phyloP scores from a whole-genome alignment of 805 yeast species.

The Lipomyces kockii region DNA sequence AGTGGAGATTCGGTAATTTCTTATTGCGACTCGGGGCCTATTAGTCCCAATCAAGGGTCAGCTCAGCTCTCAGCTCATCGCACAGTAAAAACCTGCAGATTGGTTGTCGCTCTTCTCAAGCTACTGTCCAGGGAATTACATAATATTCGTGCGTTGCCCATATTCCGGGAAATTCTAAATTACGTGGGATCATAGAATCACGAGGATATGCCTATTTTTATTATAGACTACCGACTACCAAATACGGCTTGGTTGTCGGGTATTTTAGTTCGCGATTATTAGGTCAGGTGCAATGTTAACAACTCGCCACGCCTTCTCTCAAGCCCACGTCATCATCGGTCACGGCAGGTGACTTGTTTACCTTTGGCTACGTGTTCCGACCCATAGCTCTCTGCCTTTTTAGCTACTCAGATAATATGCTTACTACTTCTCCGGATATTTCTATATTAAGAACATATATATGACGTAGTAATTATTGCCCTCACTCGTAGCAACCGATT shows the following conservation, averaged over 20 bases:
- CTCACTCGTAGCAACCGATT: not conserved
- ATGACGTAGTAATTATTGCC: too few relatives aligned
- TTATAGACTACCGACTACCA: not conserved
- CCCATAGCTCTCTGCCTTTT: not conserved
- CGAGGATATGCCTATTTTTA: not conserved
- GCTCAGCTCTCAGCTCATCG: not conserved
- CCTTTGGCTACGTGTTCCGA: too few relatives aligned
- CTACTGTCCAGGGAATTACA: too few relatives aligned
- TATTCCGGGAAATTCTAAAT: too few relatives aligned
- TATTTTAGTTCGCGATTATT: too few relatives aligned
- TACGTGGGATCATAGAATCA: not conserved
- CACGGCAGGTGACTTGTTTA: not conserved
- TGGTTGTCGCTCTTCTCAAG: not conserved
- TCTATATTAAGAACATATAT: too few relatives aligned
- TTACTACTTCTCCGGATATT: too few relatives aligned
- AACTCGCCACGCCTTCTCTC: too few relatives aligned
- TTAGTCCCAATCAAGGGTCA: too few relatives aligned
- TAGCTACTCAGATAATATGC: too few relatives aligned
- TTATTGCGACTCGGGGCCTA: too few relatives aligned
- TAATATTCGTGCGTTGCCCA: too few relatives aligned
- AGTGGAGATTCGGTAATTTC: not conserved
- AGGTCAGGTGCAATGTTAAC: not conserved
- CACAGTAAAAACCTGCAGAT: not conserved
- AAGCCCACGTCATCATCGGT: not conserved
- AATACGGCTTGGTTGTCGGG: not conserved